Percentiles rank a stretch among this genome's conserved stretches.
These are phyloP conservation scores for Spergularia marina DNA, from an alignment of 148 eudicot species.

Conservation along the genomic window DNA sequence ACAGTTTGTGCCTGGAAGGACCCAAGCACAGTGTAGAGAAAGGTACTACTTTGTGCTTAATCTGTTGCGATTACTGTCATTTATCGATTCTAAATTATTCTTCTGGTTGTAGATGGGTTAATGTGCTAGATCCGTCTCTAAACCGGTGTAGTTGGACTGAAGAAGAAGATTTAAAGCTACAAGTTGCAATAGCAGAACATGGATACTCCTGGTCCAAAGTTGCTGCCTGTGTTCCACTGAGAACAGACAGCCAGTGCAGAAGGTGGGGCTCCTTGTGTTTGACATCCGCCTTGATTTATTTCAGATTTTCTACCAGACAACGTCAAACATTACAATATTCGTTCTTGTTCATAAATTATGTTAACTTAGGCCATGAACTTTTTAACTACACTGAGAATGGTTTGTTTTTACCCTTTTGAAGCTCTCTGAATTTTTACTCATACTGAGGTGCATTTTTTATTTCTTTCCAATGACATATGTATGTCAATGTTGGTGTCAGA, in stretches of 20 bases:
- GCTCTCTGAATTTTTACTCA: not conserved
- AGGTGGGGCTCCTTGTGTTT: slow-evolving; percentile 37
- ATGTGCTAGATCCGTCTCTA: slow-evolving; percentile 70
- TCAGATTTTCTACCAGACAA: not conserved
- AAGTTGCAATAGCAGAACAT: slow-evolving; percentile 58
- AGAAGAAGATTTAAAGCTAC: slow-evolving; percentile 73
- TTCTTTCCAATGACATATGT: no score
- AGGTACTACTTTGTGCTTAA: slow-evolving; percentile 40
- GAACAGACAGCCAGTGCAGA: slow-evolving; percentile 85
- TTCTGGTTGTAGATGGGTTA: slow-evolving; percentile 66
- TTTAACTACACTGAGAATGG: not conserved
- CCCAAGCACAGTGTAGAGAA: slow-evolving; percentile 89
- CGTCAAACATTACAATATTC: not conserved
- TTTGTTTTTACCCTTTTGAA: not conserved
- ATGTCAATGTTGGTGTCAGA: no score
- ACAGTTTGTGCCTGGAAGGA: slow-evolving; percentile 76
- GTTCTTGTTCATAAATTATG: not conserved
- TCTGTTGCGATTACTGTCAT: not conserved
- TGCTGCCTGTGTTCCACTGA: slow-evolving; percentile 64
- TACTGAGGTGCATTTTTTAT: not conserved
- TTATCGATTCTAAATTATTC: slow-evolving; percentile 12
- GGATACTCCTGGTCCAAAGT: slow-evolving; percentile 73
- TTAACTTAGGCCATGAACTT: not conserved
- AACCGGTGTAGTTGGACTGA: slow-evolving; percentile 61
- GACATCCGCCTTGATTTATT: not conserved